These are phyloP conservation scores for Scutellaria barbata DNA, from an alignment of 257 asterid genomes.

Conservation along the genomic window DNA sequence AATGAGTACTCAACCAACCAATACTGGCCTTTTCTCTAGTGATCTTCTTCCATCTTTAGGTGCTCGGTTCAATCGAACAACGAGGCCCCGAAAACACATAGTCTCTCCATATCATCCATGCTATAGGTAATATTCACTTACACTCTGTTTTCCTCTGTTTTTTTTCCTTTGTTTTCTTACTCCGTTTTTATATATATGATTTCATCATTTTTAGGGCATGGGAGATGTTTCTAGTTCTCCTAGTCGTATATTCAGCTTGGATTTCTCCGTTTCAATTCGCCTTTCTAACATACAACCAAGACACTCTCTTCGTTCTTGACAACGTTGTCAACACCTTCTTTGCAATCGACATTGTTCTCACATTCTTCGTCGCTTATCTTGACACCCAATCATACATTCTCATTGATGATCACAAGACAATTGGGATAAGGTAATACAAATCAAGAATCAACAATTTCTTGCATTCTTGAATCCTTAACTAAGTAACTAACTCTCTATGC, in stretches of 20 bases:
- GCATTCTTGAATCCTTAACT: constrained; percentile 17
- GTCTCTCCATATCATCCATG: constrained; percentile 70
- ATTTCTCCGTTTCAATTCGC: constrained; percentile 84
- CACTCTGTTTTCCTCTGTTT: not conserved
- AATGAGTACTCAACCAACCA: constrained; percentile 31
- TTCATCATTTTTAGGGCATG: constrained; percentile 67
- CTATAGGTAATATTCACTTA: constrained; percentile 54
- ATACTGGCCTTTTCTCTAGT: constrained; percentile 57
- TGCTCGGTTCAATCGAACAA: constrained; percentile 56
- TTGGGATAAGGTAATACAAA: constrained; percentile 58
- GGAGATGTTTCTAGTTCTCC: constrained; percentile 68
- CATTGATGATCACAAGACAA: constrained; percentile 63
- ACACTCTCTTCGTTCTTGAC: constrained; percentile 61
- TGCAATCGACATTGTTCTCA: constrained; percentile 71
- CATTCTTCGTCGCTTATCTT: constrained; percentile 81
- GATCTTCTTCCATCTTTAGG: constrained; percentile 81
- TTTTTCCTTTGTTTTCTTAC: not conserved
- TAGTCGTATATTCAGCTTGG: constrained; percentile 88
- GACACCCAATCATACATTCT: constrained; percentile 64
- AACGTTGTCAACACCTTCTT: constrained; percentile 77
- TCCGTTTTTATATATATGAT: not conserved
- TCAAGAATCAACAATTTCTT: not conserved
- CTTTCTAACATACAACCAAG: constrained; percentile 60
- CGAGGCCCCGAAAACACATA: constrained; percentile 57
- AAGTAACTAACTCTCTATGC: not conserved